A percentile compares a stretch with the other conserved stretches of the same genome.
These are phyloP conservation scores for Crithidia thermophila DNA, from an alignment of 208 protist genomes.

Conservation along the genomic window DNA sequence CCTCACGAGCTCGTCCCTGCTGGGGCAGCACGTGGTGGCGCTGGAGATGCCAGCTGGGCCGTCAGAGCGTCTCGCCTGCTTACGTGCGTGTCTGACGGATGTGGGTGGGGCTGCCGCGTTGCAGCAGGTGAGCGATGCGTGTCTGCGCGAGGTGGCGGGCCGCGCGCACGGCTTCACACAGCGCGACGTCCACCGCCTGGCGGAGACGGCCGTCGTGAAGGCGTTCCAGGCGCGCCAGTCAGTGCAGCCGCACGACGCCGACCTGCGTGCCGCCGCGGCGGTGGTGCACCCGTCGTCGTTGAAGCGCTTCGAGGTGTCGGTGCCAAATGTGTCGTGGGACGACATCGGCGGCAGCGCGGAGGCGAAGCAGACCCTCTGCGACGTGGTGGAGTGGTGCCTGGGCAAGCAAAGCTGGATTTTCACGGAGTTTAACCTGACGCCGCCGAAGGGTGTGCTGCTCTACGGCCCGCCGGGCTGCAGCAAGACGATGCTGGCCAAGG, in stretches of 20 bases:
- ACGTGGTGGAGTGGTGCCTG: slow-evolving; percentile 93
- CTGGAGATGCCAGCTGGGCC: slow-evolving; percentile 24
- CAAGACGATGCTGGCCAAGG: slow-evolving; percentile 99
- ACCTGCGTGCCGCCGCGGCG: slow-evolving; percentile 33
- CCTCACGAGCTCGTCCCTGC: slow-evolving; percentile 23
- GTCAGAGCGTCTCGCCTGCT: slow-evolving; percentile 30
- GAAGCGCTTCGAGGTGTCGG: slow-evolving; percentile 67
- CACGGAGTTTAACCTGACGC: slow-evolving; percentile 89
- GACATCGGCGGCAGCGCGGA: slow-evolving; percentile 96
- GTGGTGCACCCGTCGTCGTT: slow-evolving; percentile 62
- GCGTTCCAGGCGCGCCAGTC: slow-evolving; percentile 36
- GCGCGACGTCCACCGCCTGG: slow-evolving; percentile 54
- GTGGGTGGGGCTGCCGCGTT: neutral
- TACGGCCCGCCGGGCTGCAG: slow-evolving; percentile 99
- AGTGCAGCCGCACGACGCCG: slow-evolving; percentile 18
- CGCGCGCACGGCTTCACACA: slow-evolving; percentile 65
- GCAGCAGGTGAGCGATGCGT: slow-evolving; percentile 6
- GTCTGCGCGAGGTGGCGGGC: slow-evolving; percentile 36
- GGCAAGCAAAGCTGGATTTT: slow-evolving; percentile 92
- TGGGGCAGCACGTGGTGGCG: slow-evolving; percentile 23
- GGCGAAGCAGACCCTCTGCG: slow-evolving; percentile 90
- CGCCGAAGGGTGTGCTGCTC: slow-evolving; percentile 96
- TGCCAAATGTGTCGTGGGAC: slow-evolving; percentile 90
- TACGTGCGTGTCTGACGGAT: slow-evolving; percentile 27
- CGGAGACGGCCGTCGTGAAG: slow-evolving; percentile 37